phyloP scores from a whole-genome alignment of 306 rosid species.

The Pterocarpus macrocarpus region DNA sequence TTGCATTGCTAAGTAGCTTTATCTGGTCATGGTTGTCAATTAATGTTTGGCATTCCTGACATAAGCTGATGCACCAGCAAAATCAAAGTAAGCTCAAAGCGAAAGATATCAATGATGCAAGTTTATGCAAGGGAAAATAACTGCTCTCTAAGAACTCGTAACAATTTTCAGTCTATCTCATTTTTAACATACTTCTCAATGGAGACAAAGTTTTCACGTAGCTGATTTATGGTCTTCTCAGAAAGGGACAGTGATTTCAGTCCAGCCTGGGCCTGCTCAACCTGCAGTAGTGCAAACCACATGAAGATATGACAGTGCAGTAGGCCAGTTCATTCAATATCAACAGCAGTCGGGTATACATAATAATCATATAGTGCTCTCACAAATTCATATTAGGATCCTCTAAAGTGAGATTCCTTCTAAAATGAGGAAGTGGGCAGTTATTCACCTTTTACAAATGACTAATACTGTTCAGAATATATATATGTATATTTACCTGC shows the following conservation, averaged over 20 bases:
- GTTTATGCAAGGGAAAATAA: slow-evolving; percentile 35
- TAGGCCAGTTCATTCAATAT: slow-evolving; percentile 38
- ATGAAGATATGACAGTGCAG: slow-evolving; percentile 34
- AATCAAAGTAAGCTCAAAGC: slow-evolving; percentile 50
- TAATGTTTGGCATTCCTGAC: slow-evolving; percentile 93
- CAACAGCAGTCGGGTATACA: slow-evolving; percentile 30
- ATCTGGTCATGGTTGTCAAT: slow-evolving; percentile 98
- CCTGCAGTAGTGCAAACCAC: slow-evolving; percentile 66
- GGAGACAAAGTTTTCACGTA: slow-evolving; percentile 87
- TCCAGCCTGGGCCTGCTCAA: slow-evolving; percentile 89
- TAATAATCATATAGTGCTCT: slow-evolving; percentile 9
- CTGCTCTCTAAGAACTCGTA: slow-evolving; percentile 36
- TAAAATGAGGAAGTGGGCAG: no score
- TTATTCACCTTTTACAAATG: background rate
- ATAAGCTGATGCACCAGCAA: slow-evolving; percentile 68
- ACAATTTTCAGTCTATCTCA: slow-evolving; percentile 38
- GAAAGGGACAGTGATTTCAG: slow-evolving; percentile 83
- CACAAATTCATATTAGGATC: background rate
- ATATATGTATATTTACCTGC: slow-evolving; percentile 62
- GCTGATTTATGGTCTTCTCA: slow-evolving; percentile 70
- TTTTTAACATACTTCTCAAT: slow-evolving; percentile 83
- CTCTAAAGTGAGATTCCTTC: no score
- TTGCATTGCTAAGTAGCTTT: slow-evolving; percentile 97
- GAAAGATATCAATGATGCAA: slow-evolving; percentile 29
- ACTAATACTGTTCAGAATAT: background rate